Evolutionary conservation across 2,329 filamentous ascomycete genomes (phyloP), one percentile per base, ranked within the genome.

Genomic region (Colletotrichum musae): DNA sequence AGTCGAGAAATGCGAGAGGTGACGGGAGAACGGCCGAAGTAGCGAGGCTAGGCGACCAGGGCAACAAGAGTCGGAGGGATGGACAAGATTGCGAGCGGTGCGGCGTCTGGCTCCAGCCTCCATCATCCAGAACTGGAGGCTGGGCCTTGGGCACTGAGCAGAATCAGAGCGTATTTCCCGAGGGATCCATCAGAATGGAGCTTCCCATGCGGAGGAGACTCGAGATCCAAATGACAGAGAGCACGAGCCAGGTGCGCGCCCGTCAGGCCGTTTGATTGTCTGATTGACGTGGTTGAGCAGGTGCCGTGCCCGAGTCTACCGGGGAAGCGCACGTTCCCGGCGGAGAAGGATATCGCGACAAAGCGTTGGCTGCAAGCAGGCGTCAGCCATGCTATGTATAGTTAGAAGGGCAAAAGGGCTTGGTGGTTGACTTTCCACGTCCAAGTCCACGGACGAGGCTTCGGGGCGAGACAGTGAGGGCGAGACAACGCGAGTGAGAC

Each of bases 181-280:
- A 68, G 36, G 41, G 24, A 53, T 32, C 58, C 59, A 62, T 62
- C 39, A 16, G 6, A 18, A 18, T 21, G 47, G n/a, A 18, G 47
- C 47, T 24, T 21, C 26, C 16, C 48, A 62, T 53, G 53, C 32
- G 32, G 32, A 36, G 32, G 43, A 50, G 45, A 48, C 48, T 43
- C 32, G 45, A 51, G 26, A 15, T 63, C 24, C 32, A 63, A 63
- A 39, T 47, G 45, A 63, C 41, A 26, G 26, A 21, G 36, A 52
- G 66, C 62, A 66, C 62, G 62, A 66, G 56, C 66, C 66, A 67
- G 62, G 2, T 24, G 10, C 21, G 43, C 66, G 56, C 51, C 66
- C 50, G 51, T 26, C 62, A 26, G 43, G 50, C 43, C 32, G 65
- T 59, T 53, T 47, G 57, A 52, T 61, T 9, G 43, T 57, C 61